Conservation (phyloP, 1,139 yeast genomes). For the Pichia sp. region DNA sequence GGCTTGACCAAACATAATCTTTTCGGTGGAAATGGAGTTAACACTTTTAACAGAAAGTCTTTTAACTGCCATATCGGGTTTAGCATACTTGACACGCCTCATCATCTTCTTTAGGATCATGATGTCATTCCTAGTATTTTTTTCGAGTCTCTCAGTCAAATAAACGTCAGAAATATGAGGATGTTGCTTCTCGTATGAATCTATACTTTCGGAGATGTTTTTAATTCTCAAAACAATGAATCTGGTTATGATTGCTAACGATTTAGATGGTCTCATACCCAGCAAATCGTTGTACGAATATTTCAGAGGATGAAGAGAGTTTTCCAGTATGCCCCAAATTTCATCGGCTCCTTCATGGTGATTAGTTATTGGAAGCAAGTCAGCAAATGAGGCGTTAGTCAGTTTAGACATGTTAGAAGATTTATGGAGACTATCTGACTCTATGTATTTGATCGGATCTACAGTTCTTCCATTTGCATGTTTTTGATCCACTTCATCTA, state of each 20-base stretch:
- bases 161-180: background rate
- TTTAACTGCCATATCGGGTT: constrained; percentile 1
- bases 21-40: background rate
- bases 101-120: constrained; percentile 2
- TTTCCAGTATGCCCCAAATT: background rate
- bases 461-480: too few species aligned
- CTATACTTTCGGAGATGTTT: constrained; percentile 5
- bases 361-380: background rate
- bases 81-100: constrained; percentile 5
- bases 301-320: background rate
- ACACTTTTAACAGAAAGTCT: constrained; percentile 5
- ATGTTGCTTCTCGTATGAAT: background rate
- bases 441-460: background rate
- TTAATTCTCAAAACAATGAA: constrained; percentile 4
- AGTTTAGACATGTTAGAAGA: background rate
- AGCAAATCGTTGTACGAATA: constrained; percentile 8
- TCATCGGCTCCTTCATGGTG: background rate
- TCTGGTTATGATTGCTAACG: constrained; percentile 6
- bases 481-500: background rate
- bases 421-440: background rate
- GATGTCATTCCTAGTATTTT: constrained; percentile 1
- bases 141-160: background rate
- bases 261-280: constrained; percentile 13
- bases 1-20: background rate
- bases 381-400: background rate